phyloP scores from a whole-genome alignment of 1,284 basidiomycete species.

The Ganoderma meredithae region DNA sequence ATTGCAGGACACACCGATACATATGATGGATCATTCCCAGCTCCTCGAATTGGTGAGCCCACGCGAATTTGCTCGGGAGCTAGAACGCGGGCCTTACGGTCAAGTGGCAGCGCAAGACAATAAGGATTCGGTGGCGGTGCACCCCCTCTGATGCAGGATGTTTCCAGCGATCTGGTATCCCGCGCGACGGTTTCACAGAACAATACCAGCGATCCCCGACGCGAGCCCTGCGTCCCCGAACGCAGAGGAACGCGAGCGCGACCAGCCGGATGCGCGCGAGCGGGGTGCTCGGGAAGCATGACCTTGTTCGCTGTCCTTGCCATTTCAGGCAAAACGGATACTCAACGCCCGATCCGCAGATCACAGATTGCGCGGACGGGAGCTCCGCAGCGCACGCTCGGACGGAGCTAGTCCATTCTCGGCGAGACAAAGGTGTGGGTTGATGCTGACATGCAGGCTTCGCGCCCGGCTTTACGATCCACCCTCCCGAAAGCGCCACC shows the following conservation, averaged over 20 bases:
- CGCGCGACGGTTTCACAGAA: constrained; percentile 2
- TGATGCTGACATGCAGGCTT: constrained; percentile 5
- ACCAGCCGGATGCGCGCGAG: neutral
- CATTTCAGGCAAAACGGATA: neutral
- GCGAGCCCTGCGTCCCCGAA: neutral
- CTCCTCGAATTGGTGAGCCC: neutral
- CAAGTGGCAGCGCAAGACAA: constrained; percentile 20
- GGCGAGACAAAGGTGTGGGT: constrained; percentile 8
- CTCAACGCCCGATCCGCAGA: constrained; percentile 9
- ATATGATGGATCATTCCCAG: neutral
- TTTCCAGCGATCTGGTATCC: constrained; percentile 1
- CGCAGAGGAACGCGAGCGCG: neutral
- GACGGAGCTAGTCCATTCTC: neutral
- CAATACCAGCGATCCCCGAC: constrained; percentile 10
- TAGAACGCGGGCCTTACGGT: constrained; percentile 3
- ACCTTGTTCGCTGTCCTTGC: neutral
- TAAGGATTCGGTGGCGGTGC: constrained; percentile 19
- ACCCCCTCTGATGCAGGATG: constrained; percentile 12
- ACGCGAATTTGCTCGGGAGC: neutral
- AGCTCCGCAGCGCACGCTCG: no score
- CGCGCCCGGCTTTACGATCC: neutral
- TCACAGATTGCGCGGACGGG: neutral
- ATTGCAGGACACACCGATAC: neutral
- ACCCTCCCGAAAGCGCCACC: constrained; percentile 1
- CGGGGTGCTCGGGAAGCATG: neutral